phyloP scores from a whole-genome alignment of 2,329 filamentous ascomycete species.

The Coniochaeta sp. region DNA sequence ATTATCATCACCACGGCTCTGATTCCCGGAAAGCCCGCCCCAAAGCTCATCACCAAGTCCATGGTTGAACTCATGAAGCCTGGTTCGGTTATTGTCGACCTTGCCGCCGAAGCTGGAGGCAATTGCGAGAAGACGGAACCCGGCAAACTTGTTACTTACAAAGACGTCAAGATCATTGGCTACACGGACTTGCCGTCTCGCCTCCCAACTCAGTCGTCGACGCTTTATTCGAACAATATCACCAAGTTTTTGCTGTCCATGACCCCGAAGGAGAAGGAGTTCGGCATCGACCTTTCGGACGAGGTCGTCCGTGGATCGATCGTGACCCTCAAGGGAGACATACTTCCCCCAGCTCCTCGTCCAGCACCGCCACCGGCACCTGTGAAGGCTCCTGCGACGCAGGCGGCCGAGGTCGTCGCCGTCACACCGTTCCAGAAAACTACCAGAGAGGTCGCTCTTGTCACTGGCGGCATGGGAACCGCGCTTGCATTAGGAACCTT shows the following conservation, averaged over 20 bases:
- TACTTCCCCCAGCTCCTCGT: slow-evolving; percentile 69
- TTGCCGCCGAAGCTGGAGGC: slow-evolving; percentile 80
- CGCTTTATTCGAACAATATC: slow-evolving; percentile 89
- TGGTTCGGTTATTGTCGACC: slow-evolving; percentile 79
- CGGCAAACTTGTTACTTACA: slow-evolving; percentile 62
- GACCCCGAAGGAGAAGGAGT: slow-evolving; percentile 67
- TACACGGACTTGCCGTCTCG: slow-evolving; percentile 86
- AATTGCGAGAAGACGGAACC: slow-evolving; percentile 79
- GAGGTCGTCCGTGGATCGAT: slow-evolving; percentile 83
- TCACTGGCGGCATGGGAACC: slow-evolving; percentile 72
- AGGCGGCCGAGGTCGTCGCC: slow-evolving; percentile 53
- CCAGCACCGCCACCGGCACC: slow-evolving; percentile 53
- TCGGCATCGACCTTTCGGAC: slow-evolving; percentile 72
- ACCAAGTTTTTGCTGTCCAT: slow-evolving; percentile 83
- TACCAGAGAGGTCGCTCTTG: slow-evolving; percentile 63
- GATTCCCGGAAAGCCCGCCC: slow-evolving; percentile 77
- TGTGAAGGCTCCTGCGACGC: slow-evolving; percentile 40
- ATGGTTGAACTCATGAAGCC: slow-evolving; percentile 84
- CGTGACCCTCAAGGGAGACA: slow-evolving; percentile 69
- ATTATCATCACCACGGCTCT: slow-evolving; percentile 91
- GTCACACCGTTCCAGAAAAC: slow-evolving; percentile 79
- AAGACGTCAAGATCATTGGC: slow-evolving; percentile 78
- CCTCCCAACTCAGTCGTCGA: slow-evolving; percentile 82
- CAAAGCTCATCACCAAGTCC: slow-evolving; percentile 73
- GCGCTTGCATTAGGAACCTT: slow-evolving; percentile 71